phyloP scores from a whole-genome alignment of 2,329 filamentous ascomycete genomes.

The Fusarium anguioides region DNA sequence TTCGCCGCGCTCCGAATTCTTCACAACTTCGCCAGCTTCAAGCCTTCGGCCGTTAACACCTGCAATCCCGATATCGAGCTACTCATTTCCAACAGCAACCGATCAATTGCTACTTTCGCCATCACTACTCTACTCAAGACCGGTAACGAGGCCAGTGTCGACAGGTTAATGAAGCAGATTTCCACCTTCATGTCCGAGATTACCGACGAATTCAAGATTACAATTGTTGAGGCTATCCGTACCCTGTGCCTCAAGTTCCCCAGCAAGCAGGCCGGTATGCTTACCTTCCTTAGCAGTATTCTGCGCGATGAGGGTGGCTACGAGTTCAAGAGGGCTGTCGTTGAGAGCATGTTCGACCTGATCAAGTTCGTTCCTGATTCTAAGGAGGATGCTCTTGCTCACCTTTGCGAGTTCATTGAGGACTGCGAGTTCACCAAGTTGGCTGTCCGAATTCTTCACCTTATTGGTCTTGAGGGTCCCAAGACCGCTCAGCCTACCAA shows the following conservation, averaged over 20 bases:
- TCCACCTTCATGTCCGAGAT: constrained; percentile 99
- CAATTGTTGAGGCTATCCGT: constrained; percentile 98
- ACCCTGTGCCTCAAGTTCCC: constrained; percentile 98
- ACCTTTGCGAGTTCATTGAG: constrained; percentile 98
- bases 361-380: constrained; percentile 98
- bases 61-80: constrained; percentile 99
- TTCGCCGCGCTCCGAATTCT: constrained; percentile 97
- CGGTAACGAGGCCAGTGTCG: constrained; percentile 96
- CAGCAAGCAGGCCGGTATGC: constrained; percentile 97
- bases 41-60: constrained; percentile 88
- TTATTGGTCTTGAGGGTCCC: constrained; percentile 93
- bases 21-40: constrained; percentile 96
- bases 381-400: constrained; percentile 84
- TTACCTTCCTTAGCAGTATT: constrained; percentile 96
- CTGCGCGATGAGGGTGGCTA: constrained; percentile 96
- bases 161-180: constrained; percentile 98
- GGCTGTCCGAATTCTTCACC: constrained; percentile 92
- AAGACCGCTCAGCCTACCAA: constrained; percentile 97
- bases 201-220: constrained; percentile 99
- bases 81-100: constrained; percentile 95
- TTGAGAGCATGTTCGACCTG: constrained; percentile 99
- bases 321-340: constrained; percentile 96
- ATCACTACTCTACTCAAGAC: constrained; percentile 99
- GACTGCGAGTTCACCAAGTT: constrained; percentile 99
- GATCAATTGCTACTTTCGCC: constrained; percentile 97